phyloP scores from a whole-genome alignment of 768 basidiomycete species.

The Mrakia frigida region DNA sequence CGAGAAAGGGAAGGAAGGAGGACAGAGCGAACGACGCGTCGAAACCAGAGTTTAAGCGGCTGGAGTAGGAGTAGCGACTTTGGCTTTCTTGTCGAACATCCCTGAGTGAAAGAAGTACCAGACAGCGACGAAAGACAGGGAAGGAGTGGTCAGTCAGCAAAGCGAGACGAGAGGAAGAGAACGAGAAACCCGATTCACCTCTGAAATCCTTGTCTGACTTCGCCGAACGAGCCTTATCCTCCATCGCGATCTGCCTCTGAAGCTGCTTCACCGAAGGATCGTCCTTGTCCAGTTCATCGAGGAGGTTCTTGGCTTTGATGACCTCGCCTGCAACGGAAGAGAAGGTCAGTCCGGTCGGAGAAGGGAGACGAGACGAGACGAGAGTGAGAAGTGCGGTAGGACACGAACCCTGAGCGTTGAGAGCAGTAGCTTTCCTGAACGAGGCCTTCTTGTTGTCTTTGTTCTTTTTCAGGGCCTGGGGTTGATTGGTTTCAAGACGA shows the following conservation, averaged over 20 bases:
- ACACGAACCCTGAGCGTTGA: slow-evolving; percentile 18
- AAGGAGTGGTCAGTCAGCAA: too few species aligned
- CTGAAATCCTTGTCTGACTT: slow-evolving; percentile 16
- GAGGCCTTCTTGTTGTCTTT: slow-evolving; percentile 28
- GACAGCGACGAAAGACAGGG: background rate
- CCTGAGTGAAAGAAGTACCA: background rate
- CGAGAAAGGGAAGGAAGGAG: background rate
- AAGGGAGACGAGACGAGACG: too few species aligned
- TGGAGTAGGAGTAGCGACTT: background rate
- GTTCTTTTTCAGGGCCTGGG: slow-evolving; percentile 28
- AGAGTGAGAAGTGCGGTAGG: too few species aligned
- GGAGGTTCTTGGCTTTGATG: slow-evolving; percentile 19
- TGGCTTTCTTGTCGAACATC: slow-evolving; percentile 16
- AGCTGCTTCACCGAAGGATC: slow-evolving; percentile 25
- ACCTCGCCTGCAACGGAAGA: too few species aligned
- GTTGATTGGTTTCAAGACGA: too few species aligned
- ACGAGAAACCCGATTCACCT: background rate
- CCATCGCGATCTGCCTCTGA: slow-evolving; percentile 13
- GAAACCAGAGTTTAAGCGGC: slow-evolving; percentile 6
- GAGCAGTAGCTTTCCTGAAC: slow-evolving; percentile 28
- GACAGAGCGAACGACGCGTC: background rate
- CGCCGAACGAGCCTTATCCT: slow-evolving; percentile 8
- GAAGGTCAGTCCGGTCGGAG: too few species aligned
- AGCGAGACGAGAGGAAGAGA: background rate
- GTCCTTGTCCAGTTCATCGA: slow-evolving; percentile 17